Evolutionary conservation across 164 flowering plant genomes (phyloP), one percentile per base, ranked within the genome.

Genomic region (Berberis vulgaris): DNA sequence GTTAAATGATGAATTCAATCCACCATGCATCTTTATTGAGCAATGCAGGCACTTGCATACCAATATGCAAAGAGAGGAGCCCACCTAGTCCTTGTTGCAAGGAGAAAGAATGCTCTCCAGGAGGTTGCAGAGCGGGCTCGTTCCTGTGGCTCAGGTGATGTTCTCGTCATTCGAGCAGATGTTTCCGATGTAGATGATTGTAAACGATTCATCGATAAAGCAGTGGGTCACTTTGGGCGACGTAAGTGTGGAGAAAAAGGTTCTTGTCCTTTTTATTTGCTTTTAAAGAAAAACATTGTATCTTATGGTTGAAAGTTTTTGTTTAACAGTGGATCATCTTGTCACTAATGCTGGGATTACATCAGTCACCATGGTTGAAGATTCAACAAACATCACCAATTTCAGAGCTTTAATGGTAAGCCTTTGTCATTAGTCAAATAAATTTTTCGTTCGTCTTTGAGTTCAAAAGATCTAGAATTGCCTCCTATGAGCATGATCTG

Each of bases 261-360:
- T 26, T 26, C 26, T 26, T 26, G 26, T 26, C 26, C 26, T 26
- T 26, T 26, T 26, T 26, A 26, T 26, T 26, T 26, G 26, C 26
- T 26, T 26, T 26, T 26, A 26, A 26, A 26, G 26, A 26, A 26
- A 26, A 26, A 26, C 26, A 26, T 26, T 26, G 26, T 26, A 26
- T 26, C 26, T 26, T 26, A 26, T 26, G 26, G 26, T 26, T 26
- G 26, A 26, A 26, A 26, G 26, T 26, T 26, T 26, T 26, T 26
- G 26, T 26, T 26, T n/a, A n/a, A 26, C 79, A 85, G 96, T 85
- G 80, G 88, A 89, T 75, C 90, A 86, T 76, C 73, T 86, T 60
- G 91, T 89, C 56, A 76, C 72, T 61, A 80, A 82, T 70, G 93
- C 93, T 9, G 89, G 91, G 58, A 64, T 85, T 10, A n/a, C 57